Evolutionary conservation across 805 yeast species (phyloP), one percentile per base, ranked within the genome.

Genomic region (Starmerella cellae): DNA sequence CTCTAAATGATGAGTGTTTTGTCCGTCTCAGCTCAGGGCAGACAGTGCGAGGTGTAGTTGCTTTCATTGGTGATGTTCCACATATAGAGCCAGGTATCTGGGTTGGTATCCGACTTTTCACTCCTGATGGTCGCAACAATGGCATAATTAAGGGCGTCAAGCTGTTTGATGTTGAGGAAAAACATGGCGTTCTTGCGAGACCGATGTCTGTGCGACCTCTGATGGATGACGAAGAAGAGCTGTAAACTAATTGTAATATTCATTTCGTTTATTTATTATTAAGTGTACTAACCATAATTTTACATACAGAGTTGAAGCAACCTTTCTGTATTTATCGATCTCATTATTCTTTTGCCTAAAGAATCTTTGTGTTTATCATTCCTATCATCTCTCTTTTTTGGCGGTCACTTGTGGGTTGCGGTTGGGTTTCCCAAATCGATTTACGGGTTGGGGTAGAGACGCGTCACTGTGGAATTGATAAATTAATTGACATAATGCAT

Each of bases 71-170:
- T 2, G 61, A 60, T 31, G 74, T 88, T 1, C 66, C 73, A 0
- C 75, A 70, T 31, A 71, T 85, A 24, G 51, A 60, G 1, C 46
- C 55, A 1, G 53, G 52, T 5, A 27, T 31, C 1, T 88, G 96
- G 95, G 70, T 82, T 24, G 97, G 96, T 0, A 71, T 88, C 3
- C 82, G 78, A 52, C 76, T 85, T 42, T 91, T 82, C 52, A 84
- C 81, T 51, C 88, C 96, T 0, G 70, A 72, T 6, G 97, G 97
- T 4, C 83, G 80, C 58, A 83, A 87, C 55, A 74, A 83, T 55
- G 97, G 97, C 0, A 61, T 74, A 18, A 63, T 84, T 31, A 73
- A 75, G 28, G 85, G 82, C 0, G 57, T 51, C 1, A 54, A 67
- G 28, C 70, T 81, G 49, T 87, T 88, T 56, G 55, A 63, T 4